Conservation (phyloP, 768 basidiomycete species). For the Suillus weaverae region DNA sequence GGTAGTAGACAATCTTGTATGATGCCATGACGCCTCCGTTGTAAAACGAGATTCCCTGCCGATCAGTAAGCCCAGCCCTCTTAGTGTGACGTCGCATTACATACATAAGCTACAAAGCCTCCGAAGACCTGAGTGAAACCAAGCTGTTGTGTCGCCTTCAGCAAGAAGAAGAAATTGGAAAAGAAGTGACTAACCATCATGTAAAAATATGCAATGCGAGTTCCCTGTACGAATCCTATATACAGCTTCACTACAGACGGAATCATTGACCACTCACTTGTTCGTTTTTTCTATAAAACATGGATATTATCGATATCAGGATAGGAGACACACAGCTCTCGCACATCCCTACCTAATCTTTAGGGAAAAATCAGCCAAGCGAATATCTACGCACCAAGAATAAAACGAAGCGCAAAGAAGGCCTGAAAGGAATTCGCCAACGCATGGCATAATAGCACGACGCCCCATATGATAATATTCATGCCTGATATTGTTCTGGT, state of each 20-base stretch:
- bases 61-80: background rate
- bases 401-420: slow-evolving; percentile 41
- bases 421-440: slow-evolving; percentile 32
- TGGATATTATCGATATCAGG: slow-evolving; percentile 38
- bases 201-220: slow-evolving; percentile 38
- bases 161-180: background rate
- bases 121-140: slow-evolving; percentile 38
- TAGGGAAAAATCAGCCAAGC: background rate
- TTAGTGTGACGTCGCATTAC: background rate
- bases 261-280: slow-evolving; percentile 25
- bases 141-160: slow-evolving; percentile 6
- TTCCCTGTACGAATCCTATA: slow-evolving; percentile 20
- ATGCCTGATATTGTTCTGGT: slow-evolving; percentile 19
- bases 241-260: background rate
- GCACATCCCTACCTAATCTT: slow-evolving; percentile 32
- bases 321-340: slow-evolving; percentile 41
- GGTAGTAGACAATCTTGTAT: slow-evolving; percentile 39
- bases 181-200: slow-evolving; percentile 28
- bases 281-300: slow-evolving; percentile 43
- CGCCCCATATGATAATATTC: slow-evolving; percentile 43
- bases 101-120: slow-evolving; percentile 39
- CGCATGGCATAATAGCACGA: slow-evolving; percentile 37
- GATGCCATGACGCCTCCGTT: slow-evolving; percentile 29
- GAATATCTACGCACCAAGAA: slow-evolving; percentile 29
- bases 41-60: slow-evolving; percentile 36